Percentiles rank a stretch among this genome's conserved stretches.
Evolutionary conservation across 2,329 filamentous ascomycete genomes (phyloP).

Genomic region (Cladosporium sphaerospermum): DNA sequence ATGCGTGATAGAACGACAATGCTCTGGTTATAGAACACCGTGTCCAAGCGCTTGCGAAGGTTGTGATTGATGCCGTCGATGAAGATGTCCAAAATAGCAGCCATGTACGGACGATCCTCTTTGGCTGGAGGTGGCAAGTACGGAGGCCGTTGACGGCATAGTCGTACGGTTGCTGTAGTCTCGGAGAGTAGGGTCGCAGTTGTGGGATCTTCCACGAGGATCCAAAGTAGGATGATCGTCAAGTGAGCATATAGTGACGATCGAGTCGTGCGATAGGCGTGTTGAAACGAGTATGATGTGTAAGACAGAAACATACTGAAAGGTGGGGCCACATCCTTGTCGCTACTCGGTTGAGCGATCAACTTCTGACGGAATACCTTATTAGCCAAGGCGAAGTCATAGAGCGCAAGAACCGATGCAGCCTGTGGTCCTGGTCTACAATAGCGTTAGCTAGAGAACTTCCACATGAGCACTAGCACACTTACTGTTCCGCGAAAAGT

Average conservation of each 20-base stretch:
- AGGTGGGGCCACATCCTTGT: conserved; percentile 38
- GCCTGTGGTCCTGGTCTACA: conserved; percentile 71
- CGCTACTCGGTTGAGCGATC: conserved; percentile 44
- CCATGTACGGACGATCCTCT: conserved; percentile 66
- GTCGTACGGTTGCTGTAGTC: conserved; percentile 67
- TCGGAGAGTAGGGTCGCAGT: conserved; percentile 78
- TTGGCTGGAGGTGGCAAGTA: conserved; percentile 66
- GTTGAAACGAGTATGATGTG: conserved; percentile 86
- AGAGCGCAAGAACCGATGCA: conserved; percentile 74
- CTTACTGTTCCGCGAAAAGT: conserved; percentile 72
- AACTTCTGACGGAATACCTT: conserved; percentile 89
- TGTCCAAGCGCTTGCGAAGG: conserved; percentile 74
- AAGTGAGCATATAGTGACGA: conserved; percentile 78
- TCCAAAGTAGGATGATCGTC: conserved; percentile 75
- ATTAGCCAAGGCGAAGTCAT: conserved; percentile 91
- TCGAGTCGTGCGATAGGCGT: conserved; percentile 77
- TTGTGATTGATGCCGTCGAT: conserved; percentile 94
- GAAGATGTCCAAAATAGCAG: conserved; percentile 76
- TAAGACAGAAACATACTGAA: conserved; percentile 80
- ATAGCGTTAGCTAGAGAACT: conserved; percentile 4
- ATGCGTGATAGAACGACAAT: conserved; percentile 77
- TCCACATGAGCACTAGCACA: background rate
- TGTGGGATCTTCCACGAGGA: conserved; percentile 77
- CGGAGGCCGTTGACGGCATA: conserved; percentile 85
- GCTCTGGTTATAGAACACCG: conserved; percentile 63